Base-by-base conservation (phyloP, 306 rosid genomes). In the Abrus precatorius region DNA sequence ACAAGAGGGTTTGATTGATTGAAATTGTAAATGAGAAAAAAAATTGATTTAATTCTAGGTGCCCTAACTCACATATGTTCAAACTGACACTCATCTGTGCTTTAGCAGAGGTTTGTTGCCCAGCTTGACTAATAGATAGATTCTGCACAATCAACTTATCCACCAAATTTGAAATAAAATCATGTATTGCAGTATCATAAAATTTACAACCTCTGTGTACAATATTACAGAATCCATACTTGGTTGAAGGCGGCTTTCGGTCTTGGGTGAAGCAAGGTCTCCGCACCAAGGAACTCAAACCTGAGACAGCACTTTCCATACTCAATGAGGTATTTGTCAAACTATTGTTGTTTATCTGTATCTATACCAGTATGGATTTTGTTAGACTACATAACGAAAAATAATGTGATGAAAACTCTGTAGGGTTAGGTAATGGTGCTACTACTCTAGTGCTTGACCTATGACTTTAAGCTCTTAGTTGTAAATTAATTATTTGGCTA, bases 171-270 rank as follows among this genome's bases (percentile, higher is more conserved):
- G 59, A 49, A 79, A 54, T 79, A 7, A 8, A 69, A 73, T 72
- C 62, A 69, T 32, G 34, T 56, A 30, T n/a, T 36, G 30, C 59
- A 79, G 33, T 54, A 55, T 59, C 56, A 53, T 72, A 53, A 61
- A 74, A 9, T 71, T 78, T 36, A 62, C 56, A 41, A 33, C 55
- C 62, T 54, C 33, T 74, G 9, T 74, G 9, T 66, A 33, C 75
- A n/a, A 61, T 64, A 34, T 79, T 80, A 69, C 94, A 95, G 99
- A 88, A 87, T 80, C 69, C 99, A 73, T 95, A 89, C 89, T 79
- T 93, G 93, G 91, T 95, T 75, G 88, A 91, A 82, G 99, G 98
- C 52, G 99, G 99, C 83, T 95, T 85, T 84, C 86, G 80, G 84
- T 91, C 97, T 81, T 95, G 99, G 99, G 81, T 69, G 70, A 87